These are phyloP conservation scores for Sporothrix pallida DNA, from an alignment of 2,329 filamentous ascomycete genomes.

Conservation along the genomic window DNA sequence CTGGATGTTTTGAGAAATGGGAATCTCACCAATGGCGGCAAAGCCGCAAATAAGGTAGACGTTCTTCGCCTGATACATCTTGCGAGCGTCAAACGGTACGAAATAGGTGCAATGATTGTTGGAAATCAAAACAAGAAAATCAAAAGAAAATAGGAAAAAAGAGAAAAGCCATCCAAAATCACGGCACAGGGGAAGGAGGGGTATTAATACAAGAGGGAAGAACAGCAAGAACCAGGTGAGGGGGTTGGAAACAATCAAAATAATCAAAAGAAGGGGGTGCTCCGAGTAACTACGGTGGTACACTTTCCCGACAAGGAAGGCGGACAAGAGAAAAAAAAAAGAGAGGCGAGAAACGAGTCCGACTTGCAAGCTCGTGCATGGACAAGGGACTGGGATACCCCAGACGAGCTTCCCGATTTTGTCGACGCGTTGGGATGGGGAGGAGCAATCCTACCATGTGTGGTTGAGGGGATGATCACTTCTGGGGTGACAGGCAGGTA, in stretches of 20 bases:
- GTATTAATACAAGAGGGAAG: neutral
- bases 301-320: neutral
- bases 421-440: neutral
- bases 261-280: neutral
- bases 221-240: neutral
- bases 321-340: neutral
- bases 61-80: slow-evolving; percentile 55
- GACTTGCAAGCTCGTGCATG: neutral
- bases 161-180: neutral
- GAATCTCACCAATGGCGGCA: slow-evolving; percentile 61
- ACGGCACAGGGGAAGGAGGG: neutral
- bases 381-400: neutral
- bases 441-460: neutral
- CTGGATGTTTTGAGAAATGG: too few relatives aligned
- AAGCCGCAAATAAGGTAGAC: slow-evolving; percentile 67
- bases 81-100: slow-evolving; percentile 24
- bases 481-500: too few relatives aligned
- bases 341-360: neutral
- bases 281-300: neutral
- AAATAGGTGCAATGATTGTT: neutral
- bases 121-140: neutral
- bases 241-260: neutral
- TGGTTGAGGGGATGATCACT: too few relatives aligned
- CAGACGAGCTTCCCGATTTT: slow-evolving; percentile 19
- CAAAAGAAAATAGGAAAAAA: neutral